Percentiles rank a stretch among this genome's conserved stretches.
Evolutionary conservation across 208 protist genomes (phyloP).

Genomic region (Trichomonas tenax): DNA sequence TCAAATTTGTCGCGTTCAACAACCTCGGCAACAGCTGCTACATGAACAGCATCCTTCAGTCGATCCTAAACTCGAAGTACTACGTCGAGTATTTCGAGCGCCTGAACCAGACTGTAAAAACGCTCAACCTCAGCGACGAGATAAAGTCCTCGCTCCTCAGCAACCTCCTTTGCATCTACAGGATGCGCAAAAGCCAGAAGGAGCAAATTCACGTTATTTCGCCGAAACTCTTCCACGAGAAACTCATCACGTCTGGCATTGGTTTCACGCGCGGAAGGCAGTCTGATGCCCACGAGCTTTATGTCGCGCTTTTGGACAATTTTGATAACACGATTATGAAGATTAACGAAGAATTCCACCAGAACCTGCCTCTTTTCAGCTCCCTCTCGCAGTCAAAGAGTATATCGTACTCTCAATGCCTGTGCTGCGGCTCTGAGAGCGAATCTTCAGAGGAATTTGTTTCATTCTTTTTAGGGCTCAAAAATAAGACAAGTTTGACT

Average conservation of each 20-base stretch:
- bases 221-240: not conserved
- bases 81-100: not conserved
- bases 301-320: not conserved
- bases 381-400: not conserved
- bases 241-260: not conserved
- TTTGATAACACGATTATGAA: not conserved
- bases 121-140: not conserved
- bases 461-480: not conserved
- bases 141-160: not conserved
- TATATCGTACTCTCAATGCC: not conserved
- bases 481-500: not conserved
- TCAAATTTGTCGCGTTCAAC: not conserved
- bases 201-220: not conserved
- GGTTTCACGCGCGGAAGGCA: not conserved
- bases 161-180: not conserved
- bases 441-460: not conserved
- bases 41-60: not conserved
- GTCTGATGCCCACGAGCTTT: not conserved
- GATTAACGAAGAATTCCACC: not conserved
- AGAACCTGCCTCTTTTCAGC: not conserved
- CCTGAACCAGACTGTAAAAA: not conserved
- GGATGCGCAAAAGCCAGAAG: not conserved
- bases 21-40: not conserved
- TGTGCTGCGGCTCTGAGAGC: not conserved
- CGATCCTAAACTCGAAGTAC: not conserved